Base-by-base conservation (phyloP, 2,329 filamentous ascomycete genomes). In the Cladosporium sp. region DNA sequence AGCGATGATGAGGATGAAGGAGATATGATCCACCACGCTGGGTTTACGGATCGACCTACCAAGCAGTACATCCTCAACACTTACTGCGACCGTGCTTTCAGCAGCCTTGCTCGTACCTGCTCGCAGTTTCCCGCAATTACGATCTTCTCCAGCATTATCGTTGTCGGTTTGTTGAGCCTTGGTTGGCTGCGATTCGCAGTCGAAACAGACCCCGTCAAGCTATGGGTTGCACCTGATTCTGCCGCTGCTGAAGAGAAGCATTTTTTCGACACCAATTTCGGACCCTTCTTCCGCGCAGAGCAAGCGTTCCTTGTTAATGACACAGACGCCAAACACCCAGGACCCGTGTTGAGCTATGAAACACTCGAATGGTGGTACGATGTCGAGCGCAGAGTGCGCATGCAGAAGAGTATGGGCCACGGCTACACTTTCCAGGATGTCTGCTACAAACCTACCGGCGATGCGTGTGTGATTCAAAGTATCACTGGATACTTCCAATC, bases 171-270 rank as follows among this genome's bases (percentile, higher is more conserved):
- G 4, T 75, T 98, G 54, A 96, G 91, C 63, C 70, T 92, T 30
- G 93, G 93, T 1, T 95, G 89, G 88, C 72, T 93, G 52, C 81
- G 82, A 38, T 98, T 98, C 62, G 78, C 87, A n/a, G 77, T 98
- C 30, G 93, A 97, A 68, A 87, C 78, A 18, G 86, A 97, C 55
- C 93, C 93, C 5, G 93, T 94, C 9, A 83, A 87, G 41, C 74
- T 98, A 7, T 98, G 93, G 93, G 93, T 98, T n/a, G 91, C 92
- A 60, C 93, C 93, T 7, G 86, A 86, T 7, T 97, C 93, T 3
- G 81, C 84, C 42, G 92, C 94, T 16, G 93, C 93, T 0, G 80
- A 89, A 64, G 92, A 98, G 66, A 98, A 98, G 72, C 79, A 79
- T 1, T 98, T 94, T 65, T 98, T 97, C 57, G 94, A 98, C 65